Base-by-base conservation (phyloP, 352 stramenopile species). In the Pythium phragmitis region DNA sequence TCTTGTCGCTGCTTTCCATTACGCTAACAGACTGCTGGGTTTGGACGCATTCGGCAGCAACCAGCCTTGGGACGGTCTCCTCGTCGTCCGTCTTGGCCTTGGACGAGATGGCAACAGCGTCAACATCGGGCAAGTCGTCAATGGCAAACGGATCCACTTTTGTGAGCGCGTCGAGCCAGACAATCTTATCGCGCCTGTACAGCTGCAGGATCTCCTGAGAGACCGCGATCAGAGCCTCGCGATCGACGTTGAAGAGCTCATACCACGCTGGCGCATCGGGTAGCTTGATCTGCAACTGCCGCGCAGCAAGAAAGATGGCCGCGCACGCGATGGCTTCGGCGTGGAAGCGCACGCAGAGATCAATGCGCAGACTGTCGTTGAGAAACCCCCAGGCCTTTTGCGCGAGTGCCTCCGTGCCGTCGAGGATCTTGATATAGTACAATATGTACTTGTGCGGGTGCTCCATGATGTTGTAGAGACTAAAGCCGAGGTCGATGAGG, bases 401-500 rank as follows among this genome's bases (percentile, higher is more conserved):
- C 9, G 88, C 88, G 45, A 96, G 72, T 39, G 73, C 68, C 23
- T 85, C 73, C 67, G 70, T 84, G 56, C 77, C 80, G 48, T 91
- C 80, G 54, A 97, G 72, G 46, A 96, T 76, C 59, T 96, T 96
- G 63, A 97, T 72, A 65, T 97, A 97, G 73, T 97, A 98, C 48
- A 97, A 62, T 57, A 98, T 91, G 66, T 93, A 98, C 78, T 97
- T 96, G 81, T 98, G 92, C 49, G 91, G 88, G 64, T 98, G 92
- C 65, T 97, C 88, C 62, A 88, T 92, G 66, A 96, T 88, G 54
- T 83, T 94, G 74, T 98, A 97, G 57, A 98, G 74, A 47, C 86
- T 92, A 60, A 98, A 98, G 55, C 92, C 92, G n/a, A 97, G 65
- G 46, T 97, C 88, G 53, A 97, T 97, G 41, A 98, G 87, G 43